phyloP scores from a whole-genome alignment of 2,329 filamentous ascomycete genomes.

The Sarocladium brachiariae region DNA sequence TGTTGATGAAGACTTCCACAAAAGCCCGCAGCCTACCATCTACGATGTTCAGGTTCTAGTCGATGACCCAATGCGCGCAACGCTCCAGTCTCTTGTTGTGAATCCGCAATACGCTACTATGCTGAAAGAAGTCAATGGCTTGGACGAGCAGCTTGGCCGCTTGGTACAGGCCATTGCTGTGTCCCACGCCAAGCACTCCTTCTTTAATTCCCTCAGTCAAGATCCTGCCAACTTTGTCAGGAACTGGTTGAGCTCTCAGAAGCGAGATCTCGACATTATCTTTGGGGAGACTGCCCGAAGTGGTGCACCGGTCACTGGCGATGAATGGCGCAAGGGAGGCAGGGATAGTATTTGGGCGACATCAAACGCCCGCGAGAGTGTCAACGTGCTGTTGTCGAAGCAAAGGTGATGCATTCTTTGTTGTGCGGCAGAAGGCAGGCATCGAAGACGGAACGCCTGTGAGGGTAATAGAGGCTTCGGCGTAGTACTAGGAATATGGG shows the following conservation, averaged over 20 bases:
- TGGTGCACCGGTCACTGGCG: constrained; percentile 47
- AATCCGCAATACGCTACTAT: constrained; percentile 64
- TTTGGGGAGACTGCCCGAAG: constrained; percentile 71
- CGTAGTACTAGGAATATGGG: not conserved
- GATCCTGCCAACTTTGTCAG: constrained; percentile 81
- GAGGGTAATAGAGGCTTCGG: not conserved
- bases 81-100: constrained; percentile 57
- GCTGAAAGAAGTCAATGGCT: constrained; percentile 65
- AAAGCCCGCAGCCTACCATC: constrained; percentile 67
- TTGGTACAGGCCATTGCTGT: constrained; percentile 76
- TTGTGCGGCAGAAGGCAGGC: not conserved
- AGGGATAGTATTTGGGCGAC: constrained; percentile 49
- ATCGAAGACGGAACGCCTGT: not conserved
- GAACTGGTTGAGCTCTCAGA: constrained; percentile 86
- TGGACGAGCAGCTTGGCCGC: constrained; percentile 82
- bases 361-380: constrained; percentile 54
- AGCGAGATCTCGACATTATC: constrained; percentile 81
- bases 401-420: constrained; percentile 28
- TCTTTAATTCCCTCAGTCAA: constrained; percentile 69
- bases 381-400: constrained; percentile 53
- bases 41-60: constrained; percentile 85
- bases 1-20: constrained; percentile 78
- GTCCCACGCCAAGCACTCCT: constrained; percentile 84
- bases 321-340: constrained; percentile 63
- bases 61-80: constrained; percentile 70